Base-by-base conservation (phyloP, 495 filamentous ascomycete genomes). In the Aspergillus diversus region DNA sequence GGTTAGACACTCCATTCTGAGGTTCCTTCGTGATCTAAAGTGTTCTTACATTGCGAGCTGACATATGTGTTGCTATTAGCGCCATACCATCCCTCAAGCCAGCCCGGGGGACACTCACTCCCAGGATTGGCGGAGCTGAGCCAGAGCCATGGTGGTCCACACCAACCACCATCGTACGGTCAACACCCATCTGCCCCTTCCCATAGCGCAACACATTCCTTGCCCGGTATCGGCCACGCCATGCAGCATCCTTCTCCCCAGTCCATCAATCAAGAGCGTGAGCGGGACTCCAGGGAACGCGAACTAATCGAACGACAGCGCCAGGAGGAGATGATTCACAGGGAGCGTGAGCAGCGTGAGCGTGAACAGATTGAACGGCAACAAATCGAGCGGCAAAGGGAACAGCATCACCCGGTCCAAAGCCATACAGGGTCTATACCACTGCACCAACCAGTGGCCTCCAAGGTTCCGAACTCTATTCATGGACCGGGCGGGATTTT, bases 391-490 rank as follows among this genome's bases (percentile, higher is more conserved):
- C 77, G 78, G 43, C 81, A 79, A 69, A 73, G 83, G 60, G 74
- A 81, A 61, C 79, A 81, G 33, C 75, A 91, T 46, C 85, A 89
- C 49, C 86, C 90, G 13, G 91, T 93, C 63, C 91, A 96, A 71
- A 92, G 90, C 73, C 92, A 91, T 65, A 87, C 90, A 12, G 90
- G 88, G 37, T 89, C 92, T 0, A 89, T 97, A 54, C 91, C 91
- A 33, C 85, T 97, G 67, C 93, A 97, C 71, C 93, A 97, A 70
- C 93, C 93, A 3, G 91, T 96, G 53, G 92, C 93, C 48, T 92
- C 90, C 46, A 86, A 91, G 68, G 84, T 92, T 15, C 80, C 91
- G 7, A 89, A 87, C 57, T 86, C 88, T 39, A 93, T 96, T 55
- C 92, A 95, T 69, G 92, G 91, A 42, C 93, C 93, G 12, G 91